Base-by-base conservation (phyloP, 495 filamentous ascomycete genomes). In the Aspergillus diversus region DNA sequence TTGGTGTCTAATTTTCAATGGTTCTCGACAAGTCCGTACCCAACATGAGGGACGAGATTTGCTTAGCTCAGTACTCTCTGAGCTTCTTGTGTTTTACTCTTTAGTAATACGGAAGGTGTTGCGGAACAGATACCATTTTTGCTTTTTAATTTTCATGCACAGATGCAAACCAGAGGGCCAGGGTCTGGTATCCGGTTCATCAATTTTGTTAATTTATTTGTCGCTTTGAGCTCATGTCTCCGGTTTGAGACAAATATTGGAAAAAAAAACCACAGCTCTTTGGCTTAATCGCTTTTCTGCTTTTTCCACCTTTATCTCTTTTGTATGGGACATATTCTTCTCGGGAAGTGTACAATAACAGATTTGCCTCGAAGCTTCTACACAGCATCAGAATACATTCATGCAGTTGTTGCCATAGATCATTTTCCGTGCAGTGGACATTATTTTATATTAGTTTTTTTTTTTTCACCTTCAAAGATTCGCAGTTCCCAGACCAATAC, bases 111-210 rank as follows among this genome's bases (percentile, higher is more conserved):
- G 49, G 59, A 68, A 52, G 73, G 75, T 63, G 71, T 76, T 74
- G 62, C 57, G 61, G 63, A 65, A 50, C 58, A 70, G 73, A 77
- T 78, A 77, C 75, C 75, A 76, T 67, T 64, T 27, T 72, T 51
- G 56, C 61, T 63, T 65, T 62, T 66, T 59, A 27, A 47, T 68
- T 17, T 60, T 33, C 34, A 33, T 63, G 34, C 47, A 50, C 47
- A 51, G 37, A 61, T 49, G 32, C 49, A 57, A 55, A 57, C 55
- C 52, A 52, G 33, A 52, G 49, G 55, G 55, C 49, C 57, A 52
- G 49, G 55, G 55, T 54, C 57, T 43, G 65, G 51, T 35, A 59
- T 55, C 46, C 58, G 39, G 59, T 61, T 50, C 37, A 39, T 53
- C 5, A 32, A 55, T 12, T 9, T 35, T 7, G n/a, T n/a, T 52